These are phyloP conservation scores for Nakazawaea pomicola DNA, from an alignment of 805 yeast species.

Conservation along the genomic window DNA sequence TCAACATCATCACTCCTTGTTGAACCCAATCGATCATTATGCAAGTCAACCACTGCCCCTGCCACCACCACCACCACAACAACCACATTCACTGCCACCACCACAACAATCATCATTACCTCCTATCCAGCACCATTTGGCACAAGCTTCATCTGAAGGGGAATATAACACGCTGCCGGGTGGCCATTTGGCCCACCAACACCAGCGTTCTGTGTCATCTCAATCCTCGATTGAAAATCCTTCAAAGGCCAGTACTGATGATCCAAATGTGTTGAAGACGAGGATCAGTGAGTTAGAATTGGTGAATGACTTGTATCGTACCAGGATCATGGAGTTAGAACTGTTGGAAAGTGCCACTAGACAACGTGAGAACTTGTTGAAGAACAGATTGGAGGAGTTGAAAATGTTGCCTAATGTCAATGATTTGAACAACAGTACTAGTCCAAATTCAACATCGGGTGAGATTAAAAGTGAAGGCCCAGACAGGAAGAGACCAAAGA, in stretches of 20 bases:
- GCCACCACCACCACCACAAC: slow-evolving; percentile 14
- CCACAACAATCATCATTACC: slow-evolving; percentile 11
- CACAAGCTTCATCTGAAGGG: slow-evolving; percentile 1
- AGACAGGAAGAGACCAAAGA: slow-evolving; percentile 2
- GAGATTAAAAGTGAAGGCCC: neutral
- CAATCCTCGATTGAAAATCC: slow-evolving; percentile 3
- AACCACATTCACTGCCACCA: slow-evolving; percentile 15
- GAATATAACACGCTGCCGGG: too few relatives aligned
- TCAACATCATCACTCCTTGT: slow-evolving; percentile 9
- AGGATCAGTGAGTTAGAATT: slow-evolving; percentile 84
- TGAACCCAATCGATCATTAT: slow-evolving; percentile 11
- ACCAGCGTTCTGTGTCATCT: neutral
- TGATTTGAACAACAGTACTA: neutral
- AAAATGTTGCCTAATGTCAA: slow-evolving; percentile 10
- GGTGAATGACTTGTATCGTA: slow-evolving; percentile 82
- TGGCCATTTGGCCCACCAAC: too few relatives aligned
- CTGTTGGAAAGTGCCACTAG: slow-evolving; percentile 54
- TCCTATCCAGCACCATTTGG: slow-evolving; percentile 9
- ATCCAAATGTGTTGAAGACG: slow-evolving; percentile 46
- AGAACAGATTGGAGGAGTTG: slow-evolving; percentile 43
- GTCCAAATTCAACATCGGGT: neutral
- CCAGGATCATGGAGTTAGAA: slow-evolving; percentile 81
- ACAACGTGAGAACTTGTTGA: slow-evolving; percentile 42
- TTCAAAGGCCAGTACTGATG: slow-evolving; percentile 13
- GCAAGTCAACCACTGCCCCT: slow-evolving; percentile 5